A percentile compares a stretch with the other conserved stretches of the same genome.
Evolutionary conservation across 164 flowering plant species (phyloP).

Genomic region (Cinnamomum micranthum): DNA sequence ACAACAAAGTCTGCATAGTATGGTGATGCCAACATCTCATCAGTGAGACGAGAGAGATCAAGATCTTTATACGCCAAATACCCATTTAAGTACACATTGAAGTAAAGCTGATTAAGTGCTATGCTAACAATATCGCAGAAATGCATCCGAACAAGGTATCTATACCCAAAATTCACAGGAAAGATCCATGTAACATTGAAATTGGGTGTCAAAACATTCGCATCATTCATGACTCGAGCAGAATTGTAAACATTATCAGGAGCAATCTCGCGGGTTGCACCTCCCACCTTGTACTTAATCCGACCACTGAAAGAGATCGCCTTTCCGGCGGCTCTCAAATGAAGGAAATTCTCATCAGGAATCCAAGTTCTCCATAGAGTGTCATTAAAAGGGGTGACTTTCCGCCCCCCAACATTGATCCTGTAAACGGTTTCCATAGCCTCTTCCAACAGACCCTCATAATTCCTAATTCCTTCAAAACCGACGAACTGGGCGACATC

Average conservation of each 20-base stretch:
- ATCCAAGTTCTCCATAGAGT: constrained; percentile 76
- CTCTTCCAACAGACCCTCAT: constrained; percentile 33
- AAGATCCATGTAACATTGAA: constrained; percentile 65
- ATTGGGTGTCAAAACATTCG: constrained; percentile 17
- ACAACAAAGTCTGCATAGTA: constrained; percentile 74
- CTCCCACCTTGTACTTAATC: constrained; percentile 28
- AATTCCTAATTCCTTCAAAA: constrained; percentile 11
- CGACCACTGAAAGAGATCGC: constrained; percentile 27
- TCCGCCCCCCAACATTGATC: constrained; percentile 83
- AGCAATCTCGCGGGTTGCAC: constrained; percentile 48
- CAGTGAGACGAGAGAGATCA: constrained; percentile 23
- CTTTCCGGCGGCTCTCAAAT: constrained; percentile 3
- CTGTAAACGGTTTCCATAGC: constrained; percentile 60
- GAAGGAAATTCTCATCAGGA: constrained; percentile 31
- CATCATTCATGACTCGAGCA: constrained; percentile 32
- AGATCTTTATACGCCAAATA: constrained; percentile 42
- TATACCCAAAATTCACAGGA: constrained; percentile 44
- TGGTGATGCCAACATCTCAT: constrained; percentile 55
- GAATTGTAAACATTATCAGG: constrained; percentile 68
- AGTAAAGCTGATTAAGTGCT: constrained; percentile 42
- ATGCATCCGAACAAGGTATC: constrained; percentile 71
- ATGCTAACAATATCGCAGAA: constrained; percentile 86
- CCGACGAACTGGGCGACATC: constrained; percentile 35
- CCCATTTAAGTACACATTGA: constrained; percentile 78
- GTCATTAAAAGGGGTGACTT: constrained; percentile 47